Conservation (phyloP, 352 stramenopile genomes). For the Phytophthora constricta region DNA sequence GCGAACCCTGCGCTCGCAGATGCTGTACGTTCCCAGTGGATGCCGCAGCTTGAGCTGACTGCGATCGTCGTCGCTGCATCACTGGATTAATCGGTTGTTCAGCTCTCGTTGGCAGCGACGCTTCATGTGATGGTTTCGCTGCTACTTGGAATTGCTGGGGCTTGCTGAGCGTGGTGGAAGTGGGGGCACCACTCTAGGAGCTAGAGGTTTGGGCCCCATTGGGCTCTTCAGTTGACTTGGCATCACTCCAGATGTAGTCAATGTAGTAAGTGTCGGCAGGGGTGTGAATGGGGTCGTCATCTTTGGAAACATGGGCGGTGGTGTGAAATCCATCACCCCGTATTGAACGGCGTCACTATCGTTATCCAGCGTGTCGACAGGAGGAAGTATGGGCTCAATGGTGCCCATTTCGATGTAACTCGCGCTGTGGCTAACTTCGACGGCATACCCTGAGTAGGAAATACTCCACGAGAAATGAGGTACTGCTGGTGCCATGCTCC, state of each 20-base stretch:
- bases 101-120: slow-evolving; percentile 18
- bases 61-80: slow-evolving; percentile 25
- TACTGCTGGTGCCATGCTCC: slow-evolving; percentile 29
- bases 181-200: slow-evolving; percentile 19
- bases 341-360: slow-evolving; percentile 8
- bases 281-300: slow-evolving; percentile 33
- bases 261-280: slow-evolving; percentile 1
- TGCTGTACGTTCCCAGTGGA: slow-evolving; percentile 45
- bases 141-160: slow-evolving; percentile 11
- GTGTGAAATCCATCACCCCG: slow-evolving; percentile 41
- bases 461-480: slow-evolving; percentile 44
- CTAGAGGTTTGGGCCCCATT: slow-evolving; percentile 10
- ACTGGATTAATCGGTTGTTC: neutral
- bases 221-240: slow-evolving; percentile 7
- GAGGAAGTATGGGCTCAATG: slow-evolving; percentile 60
- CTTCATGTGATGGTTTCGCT: slow-evolving; percentile 28
- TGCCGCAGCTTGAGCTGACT: neutral
- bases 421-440: slow-evolving; percentile 58
- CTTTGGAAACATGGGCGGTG: slow-evolving; percentile 57
- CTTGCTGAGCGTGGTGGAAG: slow-evolving; percentile 17
- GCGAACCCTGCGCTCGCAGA: slow-evolving; percentile 57
- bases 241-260: neutral
- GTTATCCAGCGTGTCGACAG: slow-evolving; percentile 20
- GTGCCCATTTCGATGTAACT: slow-evolving; percentile 66
- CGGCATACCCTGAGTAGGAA: slow-evolving; percentile 49